Conservation (phyloP, 805 yeast genomes). For the Torulaspora franciscae region DNA sequence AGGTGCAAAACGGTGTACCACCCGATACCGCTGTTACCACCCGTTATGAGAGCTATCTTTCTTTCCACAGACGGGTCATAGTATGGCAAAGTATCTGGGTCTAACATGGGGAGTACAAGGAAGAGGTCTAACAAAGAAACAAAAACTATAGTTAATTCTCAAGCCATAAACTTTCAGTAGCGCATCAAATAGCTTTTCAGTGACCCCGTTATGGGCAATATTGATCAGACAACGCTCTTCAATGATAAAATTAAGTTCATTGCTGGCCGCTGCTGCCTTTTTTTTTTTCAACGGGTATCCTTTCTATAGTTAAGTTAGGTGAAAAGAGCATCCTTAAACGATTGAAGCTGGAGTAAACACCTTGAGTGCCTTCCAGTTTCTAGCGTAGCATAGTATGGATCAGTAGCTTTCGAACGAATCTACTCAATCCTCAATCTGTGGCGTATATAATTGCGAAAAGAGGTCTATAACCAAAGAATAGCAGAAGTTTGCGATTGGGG, state of each 20-base stretch:
- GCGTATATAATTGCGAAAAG: not conserved
- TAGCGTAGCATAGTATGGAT: not conserved
- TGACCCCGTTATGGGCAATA: not conserved
- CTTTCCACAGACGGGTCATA: slow-evolving; percentile 50
- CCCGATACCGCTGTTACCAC: slow-evolving; percentile 81
- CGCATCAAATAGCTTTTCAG: not conserved
- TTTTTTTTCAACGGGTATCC: slow-evolving; percentile 2
- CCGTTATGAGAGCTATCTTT: slow-evolving; percentile 68
- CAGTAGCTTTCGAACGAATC: not conserved
- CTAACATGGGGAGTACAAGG: slow-evolving; percentile 15
- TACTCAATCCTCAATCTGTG: not conserved
- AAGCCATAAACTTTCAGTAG: not conserved
- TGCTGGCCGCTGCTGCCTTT: not conserved
- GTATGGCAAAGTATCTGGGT: slow-evolving; percentile 56
- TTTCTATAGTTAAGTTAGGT: too few species aligned
- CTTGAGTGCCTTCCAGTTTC: not conserved
- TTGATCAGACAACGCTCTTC: not conserved
- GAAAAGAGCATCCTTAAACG: not conserved
- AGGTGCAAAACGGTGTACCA: slow-evolving; percentile 70
- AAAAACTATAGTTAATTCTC: not conserved
- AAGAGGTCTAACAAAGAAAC: slow-evolving; percentile 1
- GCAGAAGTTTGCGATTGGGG: too few species aligned
- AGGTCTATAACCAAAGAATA: too few species aligned
- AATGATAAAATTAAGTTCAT: not conserved
- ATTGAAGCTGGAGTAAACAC: not conserved